A percentile compares a stretch with the other conserved stretches of the same genome.
Evolutionary conservation across 2,329 filamentous ascomycete genomes (phyloP).

Genomic region (Verticillium longisporum): DNA sequence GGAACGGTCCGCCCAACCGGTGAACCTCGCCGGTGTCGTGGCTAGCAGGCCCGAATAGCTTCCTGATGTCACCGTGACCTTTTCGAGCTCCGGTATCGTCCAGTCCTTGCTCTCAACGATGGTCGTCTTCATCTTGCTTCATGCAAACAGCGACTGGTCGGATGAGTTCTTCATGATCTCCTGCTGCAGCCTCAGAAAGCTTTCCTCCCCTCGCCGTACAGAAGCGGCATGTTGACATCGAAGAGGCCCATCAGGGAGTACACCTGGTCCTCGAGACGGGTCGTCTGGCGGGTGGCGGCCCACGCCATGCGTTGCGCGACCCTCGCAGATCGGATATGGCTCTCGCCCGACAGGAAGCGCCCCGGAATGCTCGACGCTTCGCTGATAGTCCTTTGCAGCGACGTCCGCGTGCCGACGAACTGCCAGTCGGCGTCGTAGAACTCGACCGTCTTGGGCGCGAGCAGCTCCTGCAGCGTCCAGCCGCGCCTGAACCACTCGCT

Average conservation of each 20-base stretch:
- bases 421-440: constrained; percentile 16
- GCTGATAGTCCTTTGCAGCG: constrained; percentile 1
- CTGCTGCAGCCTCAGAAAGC: constrained; percentile 15
- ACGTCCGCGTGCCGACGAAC: constrained; percentile 11
- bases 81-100: too few relatives aligned
- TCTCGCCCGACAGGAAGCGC: background rate
- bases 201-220: constrained; percentile 20
- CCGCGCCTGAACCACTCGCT: constrained; percentile 1
- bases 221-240: constrained; percentile 21
- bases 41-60: too few relatives aligned
- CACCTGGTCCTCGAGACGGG: constrained; percentile 18
- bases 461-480: constrained; percentile 8
- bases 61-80: too few relatives aligned
- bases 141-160: constrained; percentile 17
- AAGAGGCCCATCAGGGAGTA: constrained; percentile 26
- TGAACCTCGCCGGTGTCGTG: too few relatives aligned
- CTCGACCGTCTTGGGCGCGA: constrained; percentile 13
- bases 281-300: constrained; percentile 19
- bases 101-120: too few relatives aligned
- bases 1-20: too few relatives aligned
- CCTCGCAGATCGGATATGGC: background rate
- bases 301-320: constrained; percentile 21
- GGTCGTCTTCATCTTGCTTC: constrained; percentile 3
- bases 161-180: constrained; percentile 13
- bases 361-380: background rate